phyloP scores from a whole-genome alignment of 257 asterid genomes.

The Avicennia marina region DNA sequence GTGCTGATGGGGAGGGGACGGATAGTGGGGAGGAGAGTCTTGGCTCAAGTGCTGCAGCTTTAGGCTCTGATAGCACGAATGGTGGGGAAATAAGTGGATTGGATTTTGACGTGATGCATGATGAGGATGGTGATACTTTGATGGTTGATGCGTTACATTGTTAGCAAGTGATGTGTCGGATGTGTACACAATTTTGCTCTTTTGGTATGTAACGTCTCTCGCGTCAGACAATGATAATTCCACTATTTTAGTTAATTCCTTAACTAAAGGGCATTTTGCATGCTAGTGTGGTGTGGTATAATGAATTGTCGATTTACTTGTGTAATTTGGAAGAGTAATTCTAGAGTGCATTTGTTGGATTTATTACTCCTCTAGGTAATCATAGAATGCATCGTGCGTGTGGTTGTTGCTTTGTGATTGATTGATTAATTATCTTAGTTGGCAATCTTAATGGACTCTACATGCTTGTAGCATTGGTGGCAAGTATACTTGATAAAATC shows the following conservation, averaged over 20 bases:
- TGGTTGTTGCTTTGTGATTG: no score
- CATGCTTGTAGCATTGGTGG: no score
- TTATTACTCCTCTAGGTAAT: background rate
- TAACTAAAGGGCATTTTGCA: background rate
- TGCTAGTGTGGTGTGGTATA: background rate
- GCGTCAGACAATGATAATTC: no score
- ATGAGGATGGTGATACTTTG: background rate
- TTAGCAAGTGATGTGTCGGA: background rate
- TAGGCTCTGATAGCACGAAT: conserved; percentile 8
- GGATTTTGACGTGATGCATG: background rate
- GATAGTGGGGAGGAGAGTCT: background rate
- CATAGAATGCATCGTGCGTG: background rate
- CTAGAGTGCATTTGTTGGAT: background rate
- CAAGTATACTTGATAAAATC: background rate
- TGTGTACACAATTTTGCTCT: background rate
- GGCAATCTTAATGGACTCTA: no score
- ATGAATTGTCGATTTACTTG: conserved; percentile 6
- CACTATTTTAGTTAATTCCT: no score
- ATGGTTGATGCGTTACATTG: background rate
- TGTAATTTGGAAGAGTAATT: background rate
- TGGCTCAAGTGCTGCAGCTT: conserved; percentile 8
- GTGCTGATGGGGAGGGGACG: conserved; percentile 8
- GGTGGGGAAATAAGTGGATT: background rate
- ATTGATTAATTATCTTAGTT: no score
- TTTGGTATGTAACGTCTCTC: background rate